Conservation (phyloP, 208 protist genomes). For the Jaenimonas drosophilae region DNA sequence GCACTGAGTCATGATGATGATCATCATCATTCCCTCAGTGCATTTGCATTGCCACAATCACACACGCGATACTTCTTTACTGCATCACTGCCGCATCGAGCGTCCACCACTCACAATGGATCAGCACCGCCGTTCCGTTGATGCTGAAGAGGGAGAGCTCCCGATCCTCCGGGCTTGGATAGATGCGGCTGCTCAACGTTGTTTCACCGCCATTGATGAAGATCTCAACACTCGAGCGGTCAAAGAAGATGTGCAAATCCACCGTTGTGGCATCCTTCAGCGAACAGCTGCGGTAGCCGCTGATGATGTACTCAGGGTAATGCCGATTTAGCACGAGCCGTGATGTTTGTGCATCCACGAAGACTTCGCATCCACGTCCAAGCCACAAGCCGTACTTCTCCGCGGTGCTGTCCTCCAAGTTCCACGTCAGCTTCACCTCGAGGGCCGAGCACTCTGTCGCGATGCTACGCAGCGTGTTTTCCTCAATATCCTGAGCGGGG, state of each 20-base stretch:
- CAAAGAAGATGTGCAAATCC: constrained; percentile 33
- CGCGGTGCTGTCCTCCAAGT: constrained; percentile 19
- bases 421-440: constrained; percentile 28
- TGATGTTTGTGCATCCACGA: constrained; percentile 23
- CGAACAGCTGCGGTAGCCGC: constrained; percentile 37
- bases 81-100: constrained; percentile 33
- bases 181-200: constrained; percentile 35
- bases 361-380: constrained; percentile 32
- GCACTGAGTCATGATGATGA: no score
- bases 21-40: no score
- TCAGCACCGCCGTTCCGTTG: constrained; percentile 24
- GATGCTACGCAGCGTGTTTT: constrained; percentile 19
- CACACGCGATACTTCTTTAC: no score
- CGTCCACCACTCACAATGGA: constrained; percentile 25
- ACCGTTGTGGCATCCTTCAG: constrained; percentile 13
- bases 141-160: constrained; percentile 22
- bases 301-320: constrained; percentile 38
- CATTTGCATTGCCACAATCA: no score
- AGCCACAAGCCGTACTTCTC: constrained; percentile 62
- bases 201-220: constrained; percentile 46
- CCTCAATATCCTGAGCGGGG: constrained; percentile 9
- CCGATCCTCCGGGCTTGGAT: constrained; percentile 17
- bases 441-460: constrained; percentile 21
- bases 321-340: constrained; percentile 37
- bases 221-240: constrained; percentile 41